phyloP scores from a whole-genome alignment of 1,284 basidiomycete species.

The Taiwanofungus camphoratus region DNA sequence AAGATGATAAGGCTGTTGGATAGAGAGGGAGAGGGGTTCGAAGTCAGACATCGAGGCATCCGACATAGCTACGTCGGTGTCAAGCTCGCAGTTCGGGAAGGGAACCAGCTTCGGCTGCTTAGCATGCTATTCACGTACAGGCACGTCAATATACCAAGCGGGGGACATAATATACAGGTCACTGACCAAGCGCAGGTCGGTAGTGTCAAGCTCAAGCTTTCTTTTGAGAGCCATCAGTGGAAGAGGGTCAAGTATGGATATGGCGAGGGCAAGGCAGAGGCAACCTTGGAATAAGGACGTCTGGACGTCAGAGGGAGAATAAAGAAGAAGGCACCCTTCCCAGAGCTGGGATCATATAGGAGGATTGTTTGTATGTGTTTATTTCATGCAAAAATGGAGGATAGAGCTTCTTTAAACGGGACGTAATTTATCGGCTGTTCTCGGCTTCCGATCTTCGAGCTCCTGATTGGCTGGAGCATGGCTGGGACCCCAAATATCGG shows the following conservation, averaged over 20 bases:
- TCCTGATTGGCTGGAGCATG: slow-evolving; percentile 14
- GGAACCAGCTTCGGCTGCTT: slow-evolving; percentile 71
- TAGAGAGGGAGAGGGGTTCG: slow-evolving; percentile 45
- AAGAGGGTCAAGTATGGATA: slow-evolving; percentile 7
- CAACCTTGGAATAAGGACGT: slow-evolving; percentile 1
- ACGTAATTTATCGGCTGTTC: slow-evolving; percentile 16
- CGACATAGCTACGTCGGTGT: slow-evolving; percentile 66
- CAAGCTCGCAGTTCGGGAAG: slow-evolving; percentile 55
- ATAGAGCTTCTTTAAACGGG: slow-evolving; percentile 16
- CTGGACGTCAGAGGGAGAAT: slow-evolving; percentile 10
- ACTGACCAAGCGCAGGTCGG: slow-evolving; percentile 32
- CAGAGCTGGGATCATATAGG: slow-evolving; percentile 19
- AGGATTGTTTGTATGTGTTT: slow-evolving; percentile 24
- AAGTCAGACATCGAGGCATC: slow-evolving; percentile 47
- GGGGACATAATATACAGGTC: slow-evolving; percentile 17
- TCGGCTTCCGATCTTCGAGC: slow-evolving; percentile 13
- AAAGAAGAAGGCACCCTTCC: slow-evolving; percentile 16
- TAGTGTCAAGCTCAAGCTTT: slow-evolving; percentile 60
- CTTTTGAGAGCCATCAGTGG: slow-evolving; percentile 61
- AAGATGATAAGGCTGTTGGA: slow-evolving; percentile 50
- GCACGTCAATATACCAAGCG: slow-evolving; percentile 15
- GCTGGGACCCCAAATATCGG: background rate
- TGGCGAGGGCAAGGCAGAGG: slow-evolving; percentile 2
- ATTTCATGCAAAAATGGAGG: slow-evolving; percentile 16
- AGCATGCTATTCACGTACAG: slow-evolving; percentile 33